Evolutionary conservation across 2,329 filamentous ascomycete genomes (phyloP), one percentile per base, ranked within the genome.

Genomic region (Talaromyces rugulosus): DNA sequence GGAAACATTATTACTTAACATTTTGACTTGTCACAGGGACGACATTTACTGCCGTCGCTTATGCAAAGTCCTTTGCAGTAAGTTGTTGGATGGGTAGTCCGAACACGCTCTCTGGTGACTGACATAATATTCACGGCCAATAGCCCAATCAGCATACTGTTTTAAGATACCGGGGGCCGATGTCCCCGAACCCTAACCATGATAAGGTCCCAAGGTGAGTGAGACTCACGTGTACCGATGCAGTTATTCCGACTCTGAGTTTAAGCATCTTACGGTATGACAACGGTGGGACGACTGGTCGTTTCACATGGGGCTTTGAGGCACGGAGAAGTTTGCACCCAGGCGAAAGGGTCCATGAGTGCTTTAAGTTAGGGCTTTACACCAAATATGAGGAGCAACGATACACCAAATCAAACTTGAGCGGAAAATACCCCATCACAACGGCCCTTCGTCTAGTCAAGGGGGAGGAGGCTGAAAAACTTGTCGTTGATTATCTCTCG

Each of bases 321-420:
- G 52, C 52, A 9, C 31, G 33, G 52, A n/a, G 23, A 36, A 12
- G n/a, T 12, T 31, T 23, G 4, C 14, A n/a, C 31, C 1, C 5
- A 8, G 52, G 52, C 14, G 11, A 34, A 34, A 55, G 34, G 12
- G 23, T 55, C 1, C 52, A 55, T 36, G 52, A 55, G 31, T 55
- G 52, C 30, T 55, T 55, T 30, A 55, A 55, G 52, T 30, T 55
- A 34, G 52, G 52, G 2, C 52, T 55, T 55, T 55, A 14, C n/a
- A 16, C 30, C 16, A 30, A 55, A 34, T 34, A 34, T 36, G 52
- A 55, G 18, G 28, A 33, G 30, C 52, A 30, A 7, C 31, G 52
- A 16, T 14, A 28, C 33, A 11, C 12, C 30, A 30, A 55, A 12
- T 55, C 52, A 1, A 30, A 55, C 12, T n/a, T 55, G 16, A 53